Evolutionary conservation across 2,329 filamentous ascomycete species (phyloP), one percentile per base, ranked within the genome.

Genomic region (Aspergillus pseudoviridinutans): DNA sequence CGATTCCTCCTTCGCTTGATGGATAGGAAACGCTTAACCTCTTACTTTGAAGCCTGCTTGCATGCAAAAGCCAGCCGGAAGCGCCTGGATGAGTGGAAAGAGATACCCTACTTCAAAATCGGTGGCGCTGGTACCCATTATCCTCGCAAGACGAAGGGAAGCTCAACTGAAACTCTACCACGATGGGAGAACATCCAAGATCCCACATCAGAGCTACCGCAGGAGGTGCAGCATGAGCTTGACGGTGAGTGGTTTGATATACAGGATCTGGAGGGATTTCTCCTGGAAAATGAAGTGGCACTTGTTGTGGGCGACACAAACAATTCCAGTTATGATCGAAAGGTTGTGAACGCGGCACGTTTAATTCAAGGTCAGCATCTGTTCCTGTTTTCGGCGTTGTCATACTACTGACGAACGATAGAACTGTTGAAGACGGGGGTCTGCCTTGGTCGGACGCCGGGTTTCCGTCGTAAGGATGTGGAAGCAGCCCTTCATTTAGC

Each of bases 171-270:
- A 60, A 24, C 53, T 24, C 44, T 55, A 47, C 10, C 58, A 9
- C 54, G 54, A 22, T 61, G 60, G 54, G 49, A 47, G 7, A 60
- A 53, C 4, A 53, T 63, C 3, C 53, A 61, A 44, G 59, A 62
- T 52, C 59, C 62, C 2, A 42, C 64, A 22, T 46, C 61, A 5
- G 56, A 52, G 2, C 53, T 64, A 8, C 50, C 64, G 1, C 25
- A 50, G 7, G 57, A 61, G 14, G 29, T 64, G 32, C 54, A 53
- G 38, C 28, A 57, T n/a, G 56, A 63, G 7, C 46, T 67, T 14
- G 59, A 64, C 9, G 65, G 64, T 8, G 64, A 66, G 32, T 68
- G 65, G 65, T 67, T 68, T 38, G 63, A 67, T 24, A 60, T 68
- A 27, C 54, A 61, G 9, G 66, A 68, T 46, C 49, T 68, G 24